Evolutionary conservation across 768 basidiomycete genomes (phyloP).

Genomic region (Calocybe cyanea): DNA sequence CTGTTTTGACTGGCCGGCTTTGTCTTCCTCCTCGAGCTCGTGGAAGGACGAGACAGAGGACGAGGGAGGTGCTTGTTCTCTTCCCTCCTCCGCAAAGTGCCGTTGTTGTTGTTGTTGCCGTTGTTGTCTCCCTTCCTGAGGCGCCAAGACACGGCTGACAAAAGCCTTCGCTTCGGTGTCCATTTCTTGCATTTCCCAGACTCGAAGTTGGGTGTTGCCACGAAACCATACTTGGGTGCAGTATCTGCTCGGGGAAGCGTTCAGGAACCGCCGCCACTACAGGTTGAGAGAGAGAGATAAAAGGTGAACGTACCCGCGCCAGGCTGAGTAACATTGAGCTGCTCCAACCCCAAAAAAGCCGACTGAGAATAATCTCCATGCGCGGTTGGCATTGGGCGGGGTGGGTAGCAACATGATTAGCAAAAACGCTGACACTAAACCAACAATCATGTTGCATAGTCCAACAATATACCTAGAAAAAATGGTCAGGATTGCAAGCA

Average conservation of each 20-base stretch:
- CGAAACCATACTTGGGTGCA: constrained; percentile 32
- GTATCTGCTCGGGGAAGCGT: constrained; percentile 19
- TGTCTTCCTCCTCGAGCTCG: background rate
- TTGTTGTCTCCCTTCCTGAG: background rate
- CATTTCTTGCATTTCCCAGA: constrained; percentile 35
- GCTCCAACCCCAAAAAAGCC: constrained; percentile 25
- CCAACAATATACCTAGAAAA: constrained; percentile 27
- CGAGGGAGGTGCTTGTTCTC: background rate
- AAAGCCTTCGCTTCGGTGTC: constrained; percentile 23
- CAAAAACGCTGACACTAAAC: constrained; percentile 22
- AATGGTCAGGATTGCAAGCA: background rate
- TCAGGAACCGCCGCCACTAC: too few relatives aligned
- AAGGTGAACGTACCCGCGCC: constrained; percentile 24
- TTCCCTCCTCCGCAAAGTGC: background rate
- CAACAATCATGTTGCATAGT: constrained; percentile 19
- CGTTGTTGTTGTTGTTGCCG: background rate
- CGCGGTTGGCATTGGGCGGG: constrained; percentile 20
- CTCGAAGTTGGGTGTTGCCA: constrained; percentile 29
- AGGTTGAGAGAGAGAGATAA: background rate
- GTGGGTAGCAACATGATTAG: constrained; percentile 23
- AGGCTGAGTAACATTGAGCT: constrained; percentile 29
- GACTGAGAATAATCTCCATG: constrained; percentile 29
- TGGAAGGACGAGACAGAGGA: background rate
- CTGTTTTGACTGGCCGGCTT: background rate
- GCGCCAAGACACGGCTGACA: constrained; percentile 15